Base-by-base conservation (phyloP, 1,284 basidiomycete species). In the Acaromyces ingoldii region DNA sequence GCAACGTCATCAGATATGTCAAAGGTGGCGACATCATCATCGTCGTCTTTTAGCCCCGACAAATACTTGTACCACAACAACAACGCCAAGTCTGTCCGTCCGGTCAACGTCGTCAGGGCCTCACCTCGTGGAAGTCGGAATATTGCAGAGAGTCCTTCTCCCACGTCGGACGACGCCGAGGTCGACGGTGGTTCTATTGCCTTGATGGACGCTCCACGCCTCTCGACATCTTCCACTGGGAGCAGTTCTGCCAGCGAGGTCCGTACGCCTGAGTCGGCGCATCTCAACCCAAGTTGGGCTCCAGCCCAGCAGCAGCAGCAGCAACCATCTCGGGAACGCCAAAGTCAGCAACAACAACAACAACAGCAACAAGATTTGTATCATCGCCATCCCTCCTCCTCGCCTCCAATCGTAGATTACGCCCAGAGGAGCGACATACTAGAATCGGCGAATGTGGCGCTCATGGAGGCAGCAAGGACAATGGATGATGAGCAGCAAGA, bases 161-260 rank as follows among this genome's bases (percentile, higher is more conserved):
- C n/a, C n/a, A n/a, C n/a, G n/a, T n/a, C n/a, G n/a, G 17, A 40
- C 28, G 38, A 40, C 38, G 38, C 28, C 21, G 38, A 40, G 9
- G 38, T 19, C 38, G 7, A 40, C 17, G 7, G 17, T 28, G n/a
- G n/a, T n/a, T 50, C 11, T 26, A 36, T 6, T 15, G 37, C 11
- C 46, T 51, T 22, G 60, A 56, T n/a, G 33, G 44, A 49, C 9
- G 55, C 52, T 6, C 64, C 62, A 4, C 57, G 64, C 6, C 51
- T 67, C 1, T 67, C 64, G 37, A 65, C 58, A 49, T 67, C 63
- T 2, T 67, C 64, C 9, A 49, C 49, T 10, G 60, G 54, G 31
- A 65, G 62, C 49, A 59, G 52, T 11, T 52, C 48, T n/a, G 52
- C 50, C 24, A 57, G 53, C 53, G 65, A 67, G 40, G 48, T 67